These are phyloP conservation scores for Euclidium syriacum DNA, from an alignment of 345 rosid species.

Conservation along the genomic window DNA sequence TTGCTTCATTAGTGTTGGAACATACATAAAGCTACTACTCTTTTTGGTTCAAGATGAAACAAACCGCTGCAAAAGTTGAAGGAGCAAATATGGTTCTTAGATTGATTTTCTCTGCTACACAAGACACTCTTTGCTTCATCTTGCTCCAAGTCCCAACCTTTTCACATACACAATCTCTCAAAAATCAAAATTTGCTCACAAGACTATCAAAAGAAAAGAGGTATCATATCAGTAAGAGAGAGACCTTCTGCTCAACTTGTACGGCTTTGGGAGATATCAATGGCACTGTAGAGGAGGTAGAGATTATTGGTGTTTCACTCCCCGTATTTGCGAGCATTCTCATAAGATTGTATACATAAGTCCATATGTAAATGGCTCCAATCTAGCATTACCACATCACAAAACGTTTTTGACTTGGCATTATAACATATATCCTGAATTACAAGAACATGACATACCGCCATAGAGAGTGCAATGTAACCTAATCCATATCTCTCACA, in stretches of 20 bases:
- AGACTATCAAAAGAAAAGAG: neutral
- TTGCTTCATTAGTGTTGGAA: neutral
- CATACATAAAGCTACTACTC: neutral
- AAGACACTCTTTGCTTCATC: conserved; percentile 21
- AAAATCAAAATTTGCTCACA: neutral
- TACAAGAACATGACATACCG: conserved; percentile 32
- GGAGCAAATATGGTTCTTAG: conserved; percentile 51
- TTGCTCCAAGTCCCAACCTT: conserved; percentile 32
- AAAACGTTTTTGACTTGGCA: neutral
- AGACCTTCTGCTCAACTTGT: conserved; percentile 24
- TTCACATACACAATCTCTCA: conserved; percentile 1
- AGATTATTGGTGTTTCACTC: conserved; percentile 14
- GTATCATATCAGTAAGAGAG: neutral
- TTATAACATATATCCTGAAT: neutral
- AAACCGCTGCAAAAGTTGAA: conserved; percentile 54
- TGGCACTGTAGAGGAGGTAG: conserved; percentile 19
- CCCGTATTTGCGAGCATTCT: conserved; percentile 28
- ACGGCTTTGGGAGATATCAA: conserved; percentile 29
- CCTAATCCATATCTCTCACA: conserved; percentile 48
- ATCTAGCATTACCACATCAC: conserved; percentile 33
- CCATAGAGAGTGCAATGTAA: conserved; percentile 65
- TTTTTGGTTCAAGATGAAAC: conserved; percentile 6
- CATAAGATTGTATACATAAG: conserved; percentile 51
- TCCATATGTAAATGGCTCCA: conserved; percentile 62
- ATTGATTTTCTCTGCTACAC: conserved; percentile 29